phyloP scores from a whole-genome alignment of 257 asterid genomes.

The Paulownia fortunei region DNA sequence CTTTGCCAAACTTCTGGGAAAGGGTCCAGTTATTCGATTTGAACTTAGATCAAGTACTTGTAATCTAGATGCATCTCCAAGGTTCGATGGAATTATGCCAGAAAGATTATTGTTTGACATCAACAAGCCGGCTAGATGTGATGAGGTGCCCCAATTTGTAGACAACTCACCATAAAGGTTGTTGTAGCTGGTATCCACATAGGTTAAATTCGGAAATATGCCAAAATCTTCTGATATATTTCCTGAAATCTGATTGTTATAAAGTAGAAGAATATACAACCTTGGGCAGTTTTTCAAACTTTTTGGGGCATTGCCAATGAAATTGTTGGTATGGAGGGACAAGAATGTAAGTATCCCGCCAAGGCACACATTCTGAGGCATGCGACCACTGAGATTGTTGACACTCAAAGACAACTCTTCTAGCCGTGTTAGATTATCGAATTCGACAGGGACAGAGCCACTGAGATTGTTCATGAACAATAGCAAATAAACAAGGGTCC shows the following conservation, averaged over 20 bases:
- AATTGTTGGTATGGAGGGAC: slow-evolving; percentile 14
- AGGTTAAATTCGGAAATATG: slow-evolving; percentile 32
- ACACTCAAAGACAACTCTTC: neutral
- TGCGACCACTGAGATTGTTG: slow-evolving; percentile 18
- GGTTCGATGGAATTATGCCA: slow-evolving; percentile 35
- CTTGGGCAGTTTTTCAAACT: slow-evolving; percentile 43
- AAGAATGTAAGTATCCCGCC: slow-evolving; percentile 5
- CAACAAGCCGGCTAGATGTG: slow-evolving; percentile 21
- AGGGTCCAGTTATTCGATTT: slow-evolving; percentile 30
- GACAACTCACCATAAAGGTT: slow-evolving; percentile 39
- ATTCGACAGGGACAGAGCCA: slow-evolving; percentile 26
- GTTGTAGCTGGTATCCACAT: slow-evolving; percentile 36
- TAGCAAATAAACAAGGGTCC: neutral
- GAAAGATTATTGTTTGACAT: slow-evolving; percentile 40
- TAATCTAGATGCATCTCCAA: slow-evolving; percentile 26
- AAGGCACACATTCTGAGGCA: slow-evolving; percentile 26
- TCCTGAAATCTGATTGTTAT: slow-evolving; percentile 38
- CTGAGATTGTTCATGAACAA: slow-evolving; percentile 24
- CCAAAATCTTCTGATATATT: slow-evolving; percentile 37
- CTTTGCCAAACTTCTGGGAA: slow-evolving; percentile 31
- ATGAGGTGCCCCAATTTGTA: slow-evolving; percentile 33
- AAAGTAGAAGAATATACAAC: slow-evolving; percentile 26
- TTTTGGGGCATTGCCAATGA: slow-evolving; percentile 30
- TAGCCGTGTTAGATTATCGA: slow-evolving; percentile 26
- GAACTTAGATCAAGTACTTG: slow-evolving; percentile 36